These are phyloP conservation scores for Populus tremula DNA, from an alignment of 345 rosid genomes.

Conservation along the genomic window DNA sequence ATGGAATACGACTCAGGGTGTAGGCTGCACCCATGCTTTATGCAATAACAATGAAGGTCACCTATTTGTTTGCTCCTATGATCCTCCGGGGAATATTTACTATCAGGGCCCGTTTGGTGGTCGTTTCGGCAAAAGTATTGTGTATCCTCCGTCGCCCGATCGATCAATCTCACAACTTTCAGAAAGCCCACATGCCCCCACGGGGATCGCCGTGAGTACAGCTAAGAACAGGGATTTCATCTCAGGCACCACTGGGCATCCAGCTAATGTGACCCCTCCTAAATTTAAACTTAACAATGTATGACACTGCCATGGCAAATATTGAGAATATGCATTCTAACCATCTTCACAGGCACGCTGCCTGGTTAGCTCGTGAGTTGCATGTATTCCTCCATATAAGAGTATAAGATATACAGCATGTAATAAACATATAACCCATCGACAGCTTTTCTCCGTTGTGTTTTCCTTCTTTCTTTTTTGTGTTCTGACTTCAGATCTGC, in stretches of 20 bases:
- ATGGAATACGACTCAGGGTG: constrained; percentile 31
- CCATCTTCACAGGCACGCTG: not conserved
- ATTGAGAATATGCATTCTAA: not conserved
- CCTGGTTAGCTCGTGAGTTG: not conserved
- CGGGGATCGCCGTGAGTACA: not conserved
- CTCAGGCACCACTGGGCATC: not conserved
- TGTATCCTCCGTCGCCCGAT: constrained; percentile 1
- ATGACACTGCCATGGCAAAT: too few species aligned
- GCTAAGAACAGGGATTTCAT: not conserved
- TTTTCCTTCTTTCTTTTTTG: not conserved
- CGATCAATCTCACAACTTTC: not conserved
- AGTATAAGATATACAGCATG: not conserved
- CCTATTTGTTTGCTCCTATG: constrained; percentile 40
- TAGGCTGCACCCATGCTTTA: constrained; percentile 42
- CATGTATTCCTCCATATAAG: not conserved
- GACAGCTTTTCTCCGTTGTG: not conserved
- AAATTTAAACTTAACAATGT: too few species aligned
- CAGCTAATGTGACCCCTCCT: not conserved
- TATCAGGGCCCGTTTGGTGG: constrained; percentile 42
- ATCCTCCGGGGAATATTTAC: constrained; percentile 52
- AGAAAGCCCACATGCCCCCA: not conserved
- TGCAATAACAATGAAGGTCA: constrained; percentile 30
- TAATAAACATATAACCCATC: not conserved
- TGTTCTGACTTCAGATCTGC: not conserved
- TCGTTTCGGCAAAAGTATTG: not conserved